Conservation (phyloP, 108 stramenopile genomes). For the Pinguiococcus pyrenoidosus region DNA sequence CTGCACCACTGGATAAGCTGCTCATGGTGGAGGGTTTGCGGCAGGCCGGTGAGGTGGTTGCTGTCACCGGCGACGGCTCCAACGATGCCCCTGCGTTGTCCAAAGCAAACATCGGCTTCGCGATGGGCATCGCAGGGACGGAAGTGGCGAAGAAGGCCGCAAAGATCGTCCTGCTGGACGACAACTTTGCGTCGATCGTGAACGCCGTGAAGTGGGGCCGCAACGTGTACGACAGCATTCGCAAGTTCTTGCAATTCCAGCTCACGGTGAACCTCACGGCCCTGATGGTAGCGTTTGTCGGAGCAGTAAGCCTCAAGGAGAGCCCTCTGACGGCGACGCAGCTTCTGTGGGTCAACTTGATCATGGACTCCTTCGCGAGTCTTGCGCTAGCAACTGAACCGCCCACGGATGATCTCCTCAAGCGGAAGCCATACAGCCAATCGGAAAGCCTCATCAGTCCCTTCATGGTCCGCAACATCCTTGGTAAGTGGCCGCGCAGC, state of each 20-base stretch:
- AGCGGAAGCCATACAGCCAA: conserved; percentile 52
- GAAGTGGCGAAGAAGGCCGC: conserved; percentile 87
- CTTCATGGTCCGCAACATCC: conserved; percentile 71
- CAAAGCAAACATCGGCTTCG: conserved; percentile 82
- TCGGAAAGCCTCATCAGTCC: conserved; percentile 58
- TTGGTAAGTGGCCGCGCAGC: too few relatives aligned
- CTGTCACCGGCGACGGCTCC: conserved; percentile 90
- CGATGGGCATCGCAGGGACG: conserved; percentile 86
- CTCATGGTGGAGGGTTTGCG: conserved; percentile 59
- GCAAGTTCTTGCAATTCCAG: conserved; percentile 91
- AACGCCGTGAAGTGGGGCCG: conserved; percentile 88
- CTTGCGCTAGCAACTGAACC: conserved; percentile 80
- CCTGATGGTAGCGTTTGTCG: conserved; percentile 65
- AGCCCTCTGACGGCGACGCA: conserved; percentile 75
- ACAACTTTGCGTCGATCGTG: conserved; percentile 84
- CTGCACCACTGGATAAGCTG: conserved; percentile 75
- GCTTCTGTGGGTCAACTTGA: conserved; percentile 79
- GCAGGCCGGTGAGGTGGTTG: conserved; percentile 48
- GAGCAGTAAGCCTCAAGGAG: conserved; percentile 53
- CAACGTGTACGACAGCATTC: conserved; percentile 73
- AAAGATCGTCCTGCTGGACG: conserved; percentile 76
- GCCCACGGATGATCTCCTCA: conserved; percentile 56
- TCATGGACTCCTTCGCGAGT: conserved; percentile 86
- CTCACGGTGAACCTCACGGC: conserved; percentile 87
- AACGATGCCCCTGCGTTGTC: conserved; percentile 91